These are phyloP conservation scores for Boletales sp. DNA, from an alignment of 768 basidiomycete species.

Conservation along the genomic window DNA sequence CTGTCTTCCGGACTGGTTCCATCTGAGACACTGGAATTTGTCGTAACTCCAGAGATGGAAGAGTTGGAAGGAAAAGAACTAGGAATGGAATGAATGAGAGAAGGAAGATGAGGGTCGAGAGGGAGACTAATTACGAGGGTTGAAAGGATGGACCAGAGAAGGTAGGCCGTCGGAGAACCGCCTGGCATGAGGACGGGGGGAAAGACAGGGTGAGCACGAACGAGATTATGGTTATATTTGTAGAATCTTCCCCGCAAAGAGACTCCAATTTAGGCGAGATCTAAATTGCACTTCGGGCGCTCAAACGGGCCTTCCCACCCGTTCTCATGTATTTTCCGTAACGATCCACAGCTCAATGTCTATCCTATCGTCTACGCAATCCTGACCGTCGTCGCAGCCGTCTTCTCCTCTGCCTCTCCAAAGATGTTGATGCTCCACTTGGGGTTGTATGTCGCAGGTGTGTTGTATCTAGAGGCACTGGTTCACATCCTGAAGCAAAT, in stretches of 20 bases:
- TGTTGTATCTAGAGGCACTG: conserved; percentile 42
- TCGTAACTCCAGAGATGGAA: conserved; percentile 82
- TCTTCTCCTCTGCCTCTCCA: conserved; percentile 55
- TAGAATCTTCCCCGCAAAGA: conserved; percentile 23
- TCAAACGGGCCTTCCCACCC: background rate
- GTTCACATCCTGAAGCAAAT: background rate
- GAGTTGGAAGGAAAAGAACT: conserved; percentile 69
- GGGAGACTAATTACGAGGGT: conserved; percentile 50
- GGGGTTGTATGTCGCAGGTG: conserved; percentile 55
- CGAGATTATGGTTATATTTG: conserved; percentile 10
- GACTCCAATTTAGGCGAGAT: background rate
- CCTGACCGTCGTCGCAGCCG: conserved; percentile 30
- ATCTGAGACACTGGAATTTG: conserved; percentile 67
- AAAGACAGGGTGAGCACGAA: conserved; percentile 3
- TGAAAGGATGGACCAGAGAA: conserved; percentile 74
- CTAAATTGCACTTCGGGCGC: background rate
- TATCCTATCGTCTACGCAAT: conserved; percentile 17
- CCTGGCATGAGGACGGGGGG: conserved; percentile 51
- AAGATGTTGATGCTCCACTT: conserved; percentile 76
- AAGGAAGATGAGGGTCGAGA: background rate
- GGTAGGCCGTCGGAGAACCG: conserved; percentile 70
- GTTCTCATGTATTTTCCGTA: too few species aligned
- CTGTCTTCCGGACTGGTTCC: conserved; percentile 65
- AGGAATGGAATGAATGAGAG: conserved; percentile 6
- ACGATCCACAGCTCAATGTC: too few species aligned